A percentile compares a stretch with the other conserved stretches of the same genome.
These are phyloP conservation scores for Oenanthe sinensis DNA, from an alignment of 129 eudicot species.

Conservation along the genomic window DNA sequence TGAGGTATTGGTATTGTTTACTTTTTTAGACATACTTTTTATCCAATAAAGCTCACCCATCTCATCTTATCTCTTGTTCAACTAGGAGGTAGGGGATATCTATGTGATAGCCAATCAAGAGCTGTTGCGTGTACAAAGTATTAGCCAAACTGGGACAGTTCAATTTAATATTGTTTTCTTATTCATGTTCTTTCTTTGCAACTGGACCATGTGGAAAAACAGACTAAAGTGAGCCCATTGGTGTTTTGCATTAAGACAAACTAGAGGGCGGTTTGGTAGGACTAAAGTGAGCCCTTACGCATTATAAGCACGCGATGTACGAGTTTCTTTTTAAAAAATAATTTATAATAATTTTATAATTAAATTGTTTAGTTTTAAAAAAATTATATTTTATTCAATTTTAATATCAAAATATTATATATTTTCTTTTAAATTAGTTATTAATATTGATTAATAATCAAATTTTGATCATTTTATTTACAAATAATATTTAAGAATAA, in stretches of 20 bases:
- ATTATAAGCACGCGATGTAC: too few species aligned
- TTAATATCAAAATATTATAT: too few species aligned
- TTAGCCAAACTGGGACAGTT: not conserved
- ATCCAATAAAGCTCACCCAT: not conserved
- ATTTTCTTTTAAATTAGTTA: too few species aligned
- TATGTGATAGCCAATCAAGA: not conserved
- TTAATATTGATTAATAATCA: too few species aligned
- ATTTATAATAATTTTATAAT: too few species aligned
- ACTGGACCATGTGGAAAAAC: not conserved
- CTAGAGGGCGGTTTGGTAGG: not conserved
- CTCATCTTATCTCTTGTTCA: slow-evolving; percentile 2
- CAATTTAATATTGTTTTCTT: not conserved
- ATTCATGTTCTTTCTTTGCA: not conserved
- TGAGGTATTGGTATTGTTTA: not conserved
- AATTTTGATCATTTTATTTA: too few species aligned
- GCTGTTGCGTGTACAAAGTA: not conserved
- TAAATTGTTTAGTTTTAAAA: too few species aligned
- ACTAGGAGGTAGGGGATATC: not conserved
- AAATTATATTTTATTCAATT: too few species aligned
- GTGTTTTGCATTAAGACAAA: not conserved
- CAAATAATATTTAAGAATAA: too few species aligned
- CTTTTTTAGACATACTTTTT: slow-evolving; percentile 2
- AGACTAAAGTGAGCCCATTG: not conserved
- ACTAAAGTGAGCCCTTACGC: too few species aligned
- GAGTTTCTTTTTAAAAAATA: too few species aligned